Base-by-base conservation (phyloP, 106 monocot species). In the Phalaenopsis equestris region DNA sequence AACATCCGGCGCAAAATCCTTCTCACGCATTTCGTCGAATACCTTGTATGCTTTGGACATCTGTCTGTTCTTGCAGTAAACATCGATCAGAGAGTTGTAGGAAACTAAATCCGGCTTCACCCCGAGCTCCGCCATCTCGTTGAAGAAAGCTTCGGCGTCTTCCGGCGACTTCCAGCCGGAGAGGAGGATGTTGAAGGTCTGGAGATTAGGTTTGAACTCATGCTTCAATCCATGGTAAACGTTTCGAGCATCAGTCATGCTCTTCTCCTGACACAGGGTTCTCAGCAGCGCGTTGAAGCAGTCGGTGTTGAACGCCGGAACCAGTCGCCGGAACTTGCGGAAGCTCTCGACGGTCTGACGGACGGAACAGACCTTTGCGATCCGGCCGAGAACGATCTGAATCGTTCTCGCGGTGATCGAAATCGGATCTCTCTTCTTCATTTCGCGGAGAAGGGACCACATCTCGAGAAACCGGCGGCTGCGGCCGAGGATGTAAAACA, bases 341-440 rank as follows among this genome's bases (percentile, higher is more conserved):
- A 96, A 96, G 84, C 61, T 82, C 73, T 89, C 84, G 15, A 94
- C 89, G 21, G 93, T 93, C 75, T 91, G 81, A 41, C 83, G 78
- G 11, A 97, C 90, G 15, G 96, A 97, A 82, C 94, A 94, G 23
- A 86, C 93, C 82, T 96, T 96, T 38, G 96, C 93, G 41, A 90
- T 79, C 43, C 91, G 78, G 41, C 83, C 91, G 36, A 96, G 88
- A 46, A 96, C 82, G 42, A 93, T 61, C 67, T 86, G 82, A 45
- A 90, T 42, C 42, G 92, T 91, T 18, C 86, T 79, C 7, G 86
- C 21, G 15, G 91, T 91, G 78, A 96, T 70, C 80, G 83, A 65
- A 47, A 56, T 49, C 1, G 77, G 88, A 56, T 91, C 84, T 46
- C 77, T 78, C 8, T 81, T 78, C 21, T 77, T 75, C 82, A 84